phyloP scores from a whole-genome alignment of 495 filamentous ascomycete species.

The Melanomma pulvis-pyrius region DNA sequence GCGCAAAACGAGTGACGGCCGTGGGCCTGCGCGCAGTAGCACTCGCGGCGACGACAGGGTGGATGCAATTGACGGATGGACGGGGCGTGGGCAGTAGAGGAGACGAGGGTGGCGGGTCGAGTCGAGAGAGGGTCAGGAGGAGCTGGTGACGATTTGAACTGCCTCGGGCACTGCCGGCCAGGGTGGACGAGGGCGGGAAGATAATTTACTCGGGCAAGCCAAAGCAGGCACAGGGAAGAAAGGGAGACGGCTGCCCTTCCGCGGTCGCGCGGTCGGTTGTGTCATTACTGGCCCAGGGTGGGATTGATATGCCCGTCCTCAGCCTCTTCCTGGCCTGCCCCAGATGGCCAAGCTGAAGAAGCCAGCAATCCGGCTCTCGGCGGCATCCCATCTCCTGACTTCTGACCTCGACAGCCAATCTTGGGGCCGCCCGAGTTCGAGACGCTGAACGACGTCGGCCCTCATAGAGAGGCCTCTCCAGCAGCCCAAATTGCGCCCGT shows the following conservation, averaged over 20 bases:
- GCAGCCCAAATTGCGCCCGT: not conserved
- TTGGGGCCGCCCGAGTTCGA: no score
- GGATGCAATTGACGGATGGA: not conserved
- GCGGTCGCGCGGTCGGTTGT: not conserved
- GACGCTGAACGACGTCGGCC: no score
- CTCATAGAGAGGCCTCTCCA: no score
- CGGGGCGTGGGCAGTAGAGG: not conserved
- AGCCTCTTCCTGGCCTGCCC: not conserved
- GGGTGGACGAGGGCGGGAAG: not conserved
- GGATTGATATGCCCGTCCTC: not conserved
- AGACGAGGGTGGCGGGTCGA: not conserved
- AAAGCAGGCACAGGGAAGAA: not conserved
- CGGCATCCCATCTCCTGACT: no score
- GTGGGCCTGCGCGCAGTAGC: not conserved
- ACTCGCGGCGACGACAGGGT: not conserved
- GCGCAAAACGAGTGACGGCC: constrained; percentile 20
- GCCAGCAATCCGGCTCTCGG: not conserved
- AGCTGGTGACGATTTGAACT: not conserved
- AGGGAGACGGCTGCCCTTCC: not conserved
- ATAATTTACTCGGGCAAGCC: not conserved
- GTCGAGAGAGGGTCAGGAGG: not conserved
- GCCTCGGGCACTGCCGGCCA: constrained; percentile 5
- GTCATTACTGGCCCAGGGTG: not conserved
- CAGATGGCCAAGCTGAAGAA: not conserved
- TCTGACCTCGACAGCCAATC: no score